Evolutionary conservation across 768 basidiomycete species (phyloP), one percentile per base, ranked within the genome.

Genomic region (Exsudoporus frostii): DNA sequence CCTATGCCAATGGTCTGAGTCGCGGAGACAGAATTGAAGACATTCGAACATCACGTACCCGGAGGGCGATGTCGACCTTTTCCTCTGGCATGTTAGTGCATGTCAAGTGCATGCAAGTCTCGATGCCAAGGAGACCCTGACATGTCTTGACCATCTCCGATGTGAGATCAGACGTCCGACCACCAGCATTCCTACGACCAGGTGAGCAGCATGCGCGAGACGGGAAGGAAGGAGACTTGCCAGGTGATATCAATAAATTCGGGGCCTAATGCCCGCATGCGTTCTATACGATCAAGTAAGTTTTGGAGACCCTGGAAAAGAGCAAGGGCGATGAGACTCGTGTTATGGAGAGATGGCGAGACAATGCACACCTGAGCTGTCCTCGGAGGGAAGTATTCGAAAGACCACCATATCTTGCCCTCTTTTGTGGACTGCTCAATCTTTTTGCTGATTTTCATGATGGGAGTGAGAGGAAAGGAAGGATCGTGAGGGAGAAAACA

Each of bases 161-260:
- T 11, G 95, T 96, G 52, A 98, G 73, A 64, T 97, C 95, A 39
- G 94, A 96, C 33, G 94, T 96, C 55, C 94, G 83, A 49, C 95
- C 95, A 50, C 95, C 95, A 49, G 95, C 95, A 75, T 96, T 96
- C 94, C 94, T 97, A 57, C 11, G 51, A 45, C 42, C 27, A 15
- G 45, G 51, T 63, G 32, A 55, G 46, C 14, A 15, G 20, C 48
- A 13, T 19, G 34, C 10, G 30, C 20, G 46, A 39, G 50, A 42
- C 13, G 19, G 24, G 22, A 4, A 44, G 38, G 41, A 58, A 49
- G 48, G 39, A 47, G 11, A 53, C 76, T 43, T 55, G 85, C 92
- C 92, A 98, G 68, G 96, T 98, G 65, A 98, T 96, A 69, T 98
- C 96, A 62, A 98, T 89, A 68, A 99, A 99, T 69, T 97, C 96